Percentiles rank a stretch among this genome's conserved stretches.
Conservation (phyloP, 768 basidiomycete genomes). For the Termitomyces sp. region DNA sequence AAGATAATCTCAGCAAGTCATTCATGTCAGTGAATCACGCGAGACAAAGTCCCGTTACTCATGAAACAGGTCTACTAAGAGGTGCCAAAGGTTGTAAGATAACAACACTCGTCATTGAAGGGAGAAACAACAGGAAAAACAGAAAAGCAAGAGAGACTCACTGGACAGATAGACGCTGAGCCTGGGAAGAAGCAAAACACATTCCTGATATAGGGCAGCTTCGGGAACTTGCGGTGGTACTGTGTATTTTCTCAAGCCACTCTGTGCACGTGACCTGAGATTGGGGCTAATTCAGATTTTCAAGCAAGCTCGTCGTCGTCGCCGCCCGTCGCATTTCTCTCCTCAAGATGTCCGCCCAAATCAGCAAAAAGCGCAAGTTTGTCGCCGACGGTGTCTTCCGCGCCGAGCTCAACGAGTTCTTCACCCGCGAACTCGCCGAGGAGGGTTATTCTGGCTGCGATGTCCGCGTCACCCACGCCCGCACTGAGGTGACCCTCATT, state of each 20-base stretch:
- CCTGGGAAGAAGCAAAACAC: background rate
- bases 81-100: slow-evolving; percentile 73
- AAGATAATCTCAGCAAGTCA: slow-evolving; percentile 65
- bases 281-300: background rate
- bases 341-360: slow-evolving; percentile 71
- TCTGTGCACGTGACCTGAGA: slow-evolving; percentile 4
- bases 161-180: background rate
- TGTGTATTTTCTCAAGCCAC: slow-evolving; percentile 24
- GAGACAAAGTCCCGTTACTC: slow-evolving; percentile 22
- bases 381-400: slow-evolving; percentile 99
- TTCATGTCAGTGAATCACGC: slow-evolving; percentile 75
- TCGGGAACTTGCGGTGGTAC: slow-evolving; percentile 21
- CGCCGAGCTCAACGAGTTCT: slow-evolving; percentile 99
- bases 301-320: slow-evolving; percentile 7
- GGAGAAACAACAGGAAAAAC: slow-evolving; percentile 6
- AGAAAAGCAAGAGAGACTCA: slow-evolving; percentile 5
- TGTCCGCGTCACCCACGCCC: slow-evolving; percentile 98
- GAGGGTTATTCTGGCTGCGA: slow-evolving; percentile 99
- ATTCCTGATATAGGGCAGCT: slow-evolving; percentile 3
- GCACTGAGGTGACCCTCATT: slow-evolving; percentile 71
- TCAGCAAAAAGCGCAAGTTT: slow-evolving; percentile 99
- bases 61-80: slow-evolving; percentile 80
- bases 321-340: background rate
- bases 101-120: slow-evolving; percentile 80
- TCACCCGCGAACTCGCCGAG: slow-evolving; percentile 95